Base-by-base conservation (phyloP, 371 early-diverging fungal species). In the Mortierella sp. region DNA sequence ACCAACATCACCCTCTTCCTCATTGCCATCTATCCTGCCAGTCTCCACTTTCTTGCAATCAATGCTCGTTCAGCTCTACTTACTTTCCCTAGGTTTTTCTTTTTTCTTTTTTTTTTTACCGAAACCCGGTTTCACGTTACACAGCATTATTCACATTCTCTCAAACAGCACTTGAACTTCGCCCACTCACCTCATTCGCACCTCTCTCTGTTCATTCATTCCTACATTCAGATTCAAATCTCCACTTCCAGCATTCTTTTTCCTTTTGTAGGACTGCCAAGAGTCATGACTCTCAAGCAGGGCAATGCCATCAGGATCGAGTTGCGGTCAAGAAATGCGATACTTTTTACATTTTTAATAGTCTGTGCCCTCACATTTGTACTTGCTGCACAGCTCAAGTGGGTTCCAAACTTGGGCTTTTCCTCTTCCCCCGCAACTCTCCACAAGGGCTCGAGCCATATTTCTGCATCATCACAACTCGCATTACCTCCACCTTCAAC, bases 381-480 rank as follows among this genome's bases (percentile, higher is more conserved):
- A 43, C 51, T 65, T 52, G 75, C 72, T 8, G 75, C 63, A 18
- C 75, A 80, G 39, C 51, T 80, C 60, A 59, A 75, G 30, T 80
- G 75, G 75, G 75, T 75, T 3, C 80, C 80, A 30, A 65, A 80
- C 72, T 55, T 75, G 52, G 68, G 45, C 5, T 57, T 43, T 14
- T 60, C 60, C 55, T 64, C 62, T 2, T 47, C 57, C 5, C 12
- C 59, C 22, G 16, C 54, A 28, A 51, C 49, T 55, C 62, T 28
- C 35, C 43, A 62, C 43, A 71, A 71, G 39, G 51, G 45, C 26
- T n/a, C 71, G 12, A 70, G 24, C 12, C 43, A 55, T 24, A n/a
- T 40, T 39, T 32, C 62, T 32, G 8, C 60, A 11, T 10, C 67
- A 67, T 20, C 24, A 39, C 39, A 39, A 10, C n/a, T n/a, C n/a